phyloP scores from a whole-genome alignment of 768 basidiomycete species.

The Dioszegia aurantiaca region DNA sequence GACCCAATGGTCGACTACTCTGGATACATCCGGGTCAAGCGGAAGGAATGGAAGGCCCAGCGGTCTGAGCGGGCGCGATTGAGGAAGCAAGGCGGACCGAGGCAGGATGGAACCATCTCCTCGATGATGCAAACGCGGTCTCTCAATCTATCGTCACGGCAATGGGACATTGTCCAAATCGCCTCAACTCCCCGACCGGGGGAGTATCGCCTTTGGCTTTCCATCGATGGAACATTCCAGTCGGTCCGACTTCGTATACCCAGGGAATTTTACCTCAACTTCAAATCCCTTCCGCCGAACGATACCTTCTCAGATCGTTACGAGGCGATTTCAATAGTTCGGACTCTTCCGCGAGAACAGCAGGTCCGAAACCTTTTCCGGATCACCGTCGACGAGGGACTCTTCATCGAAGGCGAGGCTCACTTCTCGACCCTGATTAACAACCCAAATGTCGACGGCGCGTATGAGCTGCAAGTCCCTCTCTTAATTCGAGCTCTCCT shows the following conservation, averaged over 20 bases:
- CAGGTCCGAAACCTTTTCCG: constrained; percentile 77
- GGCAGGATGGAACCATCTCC: constrained; percentile 56
- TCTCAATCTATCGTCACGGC: constrained; percentile 58
- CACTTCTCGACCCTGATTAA: constrained; percentile 91
- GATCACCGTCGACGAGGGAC: constrained; percentile 74
- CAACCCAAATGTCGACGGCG: constrained; percentile 89
- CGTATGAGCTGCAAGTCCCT: constrained; percentile 90
- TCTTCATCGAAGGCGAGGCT: constrained; percentile 77
- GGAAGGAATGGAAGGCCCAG: constrained; percentile 69
- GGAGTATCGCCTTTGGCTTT: constrained; percentile 83
- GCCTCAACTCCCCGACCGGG: constrained; percentile 68
- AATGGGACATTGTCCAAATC: constrained; percentile 93
- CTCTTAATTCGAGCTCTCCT: constrained; percentile 76
- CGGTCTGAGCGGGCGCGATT: constrained; percentile 55
- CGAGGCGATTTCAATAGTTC: constrained; percentile 66
- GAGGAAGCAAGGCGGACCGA: constrained; percentile 34
- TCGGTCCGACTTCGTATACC: constrained; percentile 78
- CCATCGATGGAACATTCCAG: constrained; percentile 73
- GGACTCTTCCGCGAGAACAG: constrained; percentile 74
- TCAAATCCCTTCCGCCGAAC: constrained; percentile 67
- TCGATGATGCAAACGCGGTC: constrained; percentile 68
- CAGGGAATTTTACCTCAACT: constrained; percentile 88
- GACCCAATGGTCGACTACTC: constrained; percentile 66
- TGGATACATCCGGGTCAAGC: constrained; percentile 73
- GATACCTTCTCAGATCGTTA: constrained; percentile 71